phyloP scores from a whole-genome alignment of 805 yeast species.

The Metschnikowia cubensis region DNA sequence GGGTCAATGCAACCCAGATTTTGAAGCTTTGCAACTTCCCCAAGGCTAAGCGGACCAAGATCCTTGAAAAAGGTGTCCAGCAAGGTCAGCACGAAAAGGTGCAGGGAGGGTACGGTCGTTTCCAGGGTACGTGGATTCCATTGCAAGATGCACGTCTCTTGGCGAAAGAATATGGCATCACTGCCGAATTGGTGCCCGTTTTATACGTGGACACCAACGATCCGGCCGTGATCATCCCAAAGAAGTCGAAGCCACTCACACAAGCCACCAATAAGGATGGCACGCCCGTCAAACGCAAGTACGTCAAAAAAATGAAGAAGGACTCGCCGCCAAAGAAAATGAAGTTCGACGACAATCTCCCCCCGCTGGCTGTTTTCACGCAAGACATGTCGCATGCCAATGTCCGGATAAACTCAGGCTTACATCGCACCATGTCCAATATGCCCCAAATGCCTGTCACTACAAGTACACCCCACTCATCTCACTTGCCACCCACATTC shows the following conservation, averaged over 20 bases:
- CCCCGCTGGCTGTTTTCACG: constrained; percentile 19
- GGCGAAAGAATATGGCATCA: constrained; percentile 38
- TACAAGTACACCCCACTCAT: constrained; percentile 4
- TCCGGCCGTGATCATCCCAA: constrained; percentile 34
- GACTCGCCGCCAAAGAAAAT: constrained; percentile 50
- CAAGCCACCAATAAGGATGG: constrained; percentile 30
- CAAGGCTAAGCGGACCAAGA: constrained; percentile 88
- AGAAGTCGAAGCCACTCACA: constrained; percentile 26
- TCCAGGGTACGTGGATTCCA: constrained; percentile 98
- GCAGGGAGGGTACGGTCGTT: constrained; percentile 96
- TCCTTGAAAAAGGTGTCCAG: constrained; percentile 90
- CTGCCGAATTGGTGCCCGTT: constrained; percentile 40
- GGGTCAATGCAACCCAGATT: constrained; percentile 97
- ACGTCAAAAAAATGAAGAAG: constrained; percentile 46
- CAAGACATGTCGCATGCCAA: constrained; percentile 15
- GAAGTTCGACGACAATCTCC: constrained; percentile 21
- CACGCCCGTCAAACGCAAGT: constrained; percentile 41
- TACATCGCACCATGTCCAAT: constrained; percentile 4
- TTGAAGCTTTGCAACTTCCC: constrained; percentile 91
- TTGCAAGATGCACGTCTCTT: constrained; percentile 57
- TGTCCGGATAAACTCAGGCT: constrained; percentile 2
- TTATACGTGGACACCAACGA: constrained; percentile 35
- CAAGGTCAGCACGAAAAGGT: constrained; percentile 85
- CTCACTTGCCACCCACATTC: constrained; percentile 21
- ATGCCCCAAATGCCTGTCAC: constrained; percentile 6